Percentiles rank a stretch among this genome's conserved stretches.
Conservation (phyloP, 2,329 filamentous ascomycete species). For the Aspergillus tamarii region DNA sequence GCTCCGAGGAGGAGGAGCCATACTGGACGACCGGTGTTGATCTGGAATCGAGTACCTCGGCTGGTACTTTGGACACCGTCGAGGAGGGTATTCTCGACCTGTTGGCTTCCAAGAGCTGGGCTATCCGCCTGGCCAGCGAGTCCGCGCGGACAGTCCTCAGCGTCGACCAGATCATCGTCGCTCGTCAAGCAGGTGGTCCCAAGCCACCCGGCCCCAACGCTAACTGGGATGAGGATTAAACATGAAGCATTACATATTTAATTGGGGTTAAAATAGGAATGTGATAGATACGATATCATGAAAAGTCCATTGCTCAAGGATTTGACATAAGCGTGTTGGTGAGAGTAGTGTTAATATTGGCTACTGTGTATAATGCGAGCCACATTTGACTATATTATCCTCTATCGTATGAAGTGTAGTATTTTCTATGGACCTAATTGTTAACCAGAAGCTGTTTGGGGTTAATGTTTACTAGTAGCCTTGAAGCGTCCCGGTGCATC, state of each 20-base stretch:
- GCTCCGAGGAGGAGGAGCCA: conserved; percentile 66
- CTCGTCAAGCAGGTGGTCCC: conserved; percentile 92
- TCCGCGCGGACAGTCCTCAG: conserved; percentile 90
- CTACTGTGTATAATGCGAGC: conserved; percentile 7
- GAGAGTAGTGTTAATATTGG: conserved; percentile 12
- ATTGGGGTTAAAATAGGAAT: conserved; percentile 17
- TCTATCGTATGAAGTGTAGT: neutral
- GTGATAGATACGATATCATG: conserved; percentile 39
- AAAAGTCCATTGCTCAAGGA: conserved; percentile 25
- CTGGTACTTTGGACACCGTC: conserved; percentile 81
- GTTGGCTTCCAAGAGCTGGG: conserved; percentile 90
- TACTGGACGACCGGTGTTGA: conserved; percentile 93
- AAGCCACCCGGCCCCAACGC: conserved; percentile 96
- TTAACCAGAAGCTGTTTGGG: neutral
- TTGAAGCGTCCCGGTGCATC: neutral
- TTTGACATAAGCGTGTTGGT: conserved; percentile 4
- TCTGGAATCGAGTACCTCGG: conserved; percentile 82
- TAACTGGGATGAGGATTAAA: conserved; percentile 69
- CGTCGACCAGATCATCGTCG: conserved; percentile 98
- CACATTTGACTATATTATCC: neutral
- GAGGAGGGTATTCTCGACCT: conserved; percentile 91
- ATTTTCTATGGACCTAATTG: neutral
- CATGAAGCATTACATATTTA: conserved; percentile 16
- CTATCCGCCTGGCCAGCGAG: conserved; percentile 95
- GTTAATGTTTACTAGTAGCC: neutral